Evolutionary conservation across 495 filamentous ascomycete species (phyloP).

Genomic region (Neurospora cerealis): DNA sequence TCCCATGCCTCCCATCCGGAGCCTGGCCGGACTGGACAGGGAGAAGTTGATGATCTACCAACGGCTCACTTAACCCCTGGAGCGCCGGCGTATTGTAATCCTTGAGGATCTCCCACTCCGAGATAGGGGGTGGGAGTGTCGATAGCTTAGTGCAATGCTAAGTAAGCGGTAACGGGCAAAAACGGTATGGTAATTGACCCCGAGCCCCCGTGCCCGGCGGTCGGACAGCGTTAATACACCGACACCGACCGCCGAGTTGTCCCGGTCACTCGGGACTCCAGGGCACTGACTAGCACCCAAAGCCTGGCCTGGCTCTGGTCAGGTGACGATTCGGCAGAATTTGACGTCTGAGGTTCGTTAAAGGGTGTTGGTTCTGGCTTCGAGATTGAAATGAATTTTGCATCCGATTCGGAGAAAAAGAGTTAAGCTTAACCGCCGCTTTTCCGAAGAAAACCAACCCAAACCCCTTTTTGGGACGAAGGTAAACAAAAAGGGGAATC

Average conservation of each 20-base stretch:
- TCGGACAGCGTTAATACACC: neutral
- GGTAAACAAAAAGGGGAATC: neutral
- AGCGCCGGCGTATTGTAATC: neutral
- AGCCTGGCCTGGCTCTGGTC: neutral
- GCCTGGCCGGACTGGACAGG: neutral
- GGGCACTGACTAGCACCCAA: neutral
- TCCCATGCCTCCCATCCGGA: neutral
- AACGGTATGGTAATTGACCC: neutral
- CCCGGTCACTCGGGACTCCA: neutral
- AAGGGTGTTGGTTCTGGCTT: neutral
- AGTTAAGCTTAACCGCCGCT: neutral
- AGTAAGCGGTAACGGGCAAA: neutral
- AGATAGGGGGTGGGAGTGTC: neutral
- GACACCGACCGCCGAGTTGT: neutral
- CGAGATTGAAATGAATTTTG: neutral
- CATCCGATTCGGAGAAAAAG: neutral
- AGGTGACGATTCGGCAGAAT: neutral
- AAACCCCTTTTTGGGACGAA: neutral
- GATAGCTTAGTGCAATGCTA: neutral
- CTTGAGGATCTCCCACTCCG: neutral
- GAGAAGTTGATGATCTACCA: neutral
- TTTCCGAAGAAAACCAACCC: neutral
- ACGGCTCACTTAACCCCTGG: neutral
- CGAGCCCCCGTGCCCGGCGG: neutral
- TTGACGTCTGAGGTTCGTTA: neutral